Evolutionary conservation across 1,284 basidiomycete genomes (phyloP), one percentile per base, ranked within the genome.

Genomic region (Fomes fomentarius): DNA sequence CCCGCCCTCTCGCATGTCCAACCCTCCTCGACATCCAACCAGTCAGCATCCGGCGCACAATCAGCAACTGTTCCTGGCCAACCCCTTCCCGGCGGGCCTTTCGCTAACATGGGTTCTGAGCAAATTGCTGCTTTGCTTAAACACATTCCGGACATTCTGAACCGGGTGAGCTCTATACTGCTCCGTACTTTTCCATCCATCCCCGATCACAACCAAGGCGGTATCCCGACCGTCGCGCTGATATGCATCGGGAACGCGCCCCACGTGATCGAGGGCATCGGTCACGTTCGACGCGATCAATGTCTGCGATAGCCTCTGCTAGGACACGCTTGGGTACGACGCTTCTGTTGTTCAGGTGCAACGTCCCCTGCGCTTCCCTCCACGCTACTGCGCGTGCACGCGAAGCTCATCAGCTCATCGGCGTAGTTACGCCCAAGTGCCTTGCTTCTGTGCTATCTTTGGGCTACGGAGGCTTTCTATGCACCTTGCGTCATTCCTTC

Each of bases 91-190:
- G 43, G 33, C 30, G 48, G 38, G 50, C 52, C 62, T 11, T 57
- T 63, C 33, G 51, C 56, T 28, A 52, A 54, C 66, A 57, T 83
- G 21, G 76, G 79, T 66, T 73, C 76, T 33, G 73, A 71, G 49
- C 81, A 83, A 66, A 74, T 85, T 48, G 74, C 84, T 67, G 74
- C 70, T 43, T 65, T 85, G 15, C 70, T 85, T 26, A 76, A 78
- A 52, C 74, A 75, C 48, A 65, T 83, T 22, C 79, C 82, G 12
- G 68, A 71, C 40, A 76, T 80, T 54, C 77, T 82, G 64, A 67
- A 70, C 64, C 50, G 61, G 57, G 59, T 59, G 45, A 50, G 59
- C 56, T 14, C 41, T 33, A n/a, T n/a, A n/a, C 38, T 22, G 15
- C 33, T 50, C 45, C 8, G 34, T 50, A n/a, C 50, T 5, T 39